Percentiles rank a stretch among this genome's conserved stretches.
These are phyloP conservation scores for Fusarium sororula DNA, from an alignment of 2,329 filamentous ascomycete genomes.

Conservation along the genomic window DNA sequence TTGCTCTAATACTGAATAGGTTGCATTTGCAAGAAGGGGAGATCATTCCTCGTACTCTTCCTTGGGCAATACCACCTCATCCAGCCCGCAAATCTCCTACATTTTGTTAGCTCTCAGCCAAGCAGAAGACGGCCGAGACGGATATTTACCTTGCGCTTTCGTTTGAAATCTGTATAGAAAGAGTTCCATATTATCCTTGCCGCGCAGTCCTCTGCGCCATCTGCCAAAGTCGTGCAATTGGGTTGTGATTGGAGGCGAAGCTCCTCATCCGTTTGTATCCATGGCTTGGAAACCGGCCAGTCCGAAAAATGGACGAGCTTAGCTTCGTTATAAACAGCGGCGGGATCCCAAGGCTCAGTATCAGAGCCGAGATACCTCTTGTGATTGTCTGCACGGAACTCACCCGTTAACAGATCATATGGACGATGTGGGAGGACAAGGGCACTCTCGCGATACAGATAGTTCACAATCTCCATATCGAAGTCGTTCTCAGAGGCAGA, in stretches of 20 bases:
- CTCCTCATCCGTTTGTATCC: constrained; percentile 43
- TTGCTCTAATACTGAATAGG: background rate
- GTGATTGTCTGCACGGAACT: constrained; percentile 65
- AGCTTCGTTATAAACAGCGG: constrained; percentile 62
- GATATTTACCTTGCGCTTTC: constrained; percentile 15
- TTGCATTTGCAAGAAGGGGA: background rate
- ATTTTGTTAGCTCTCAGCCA: background rate
- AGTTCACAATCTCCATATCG: constrained; percentile 76
- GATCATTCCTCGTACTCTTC: background rate
- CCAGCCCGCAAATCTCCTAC: background rate
- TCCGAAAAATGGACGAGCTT: constrained; percentile 78
- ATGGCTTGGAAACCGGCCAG: constrained; percentile 73
- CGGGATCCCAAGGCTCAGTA: constrained; percentile 67
- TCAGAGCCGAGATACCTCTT: constrained; percentile 52
- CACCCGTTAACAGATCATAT: constrained; percentile 69
- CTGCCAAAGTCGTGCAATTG: constrained; percentile 54
- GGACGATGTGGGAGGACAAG: constrained; percentile 71
- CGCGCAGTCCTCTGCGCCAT: constrained; percentile 58
- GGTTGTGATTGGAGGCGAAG: constrained; percentile 35
- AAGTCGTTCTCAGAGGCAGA: constrained; percentile 51
- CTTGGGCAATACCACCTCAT: background rate
- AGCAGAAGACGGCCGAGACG: too few species aligned
- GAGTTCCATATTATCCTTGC: constrained; percentile 35
- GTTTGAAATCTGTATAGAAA: constrained; percentile 61
- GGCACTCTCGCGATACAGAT: constrained; percentile 66